Evolutionary conservation across 2,329 filamentous ascomycete genomes (phyloP), one percentile per base, ranked within the genome.

Genomic region (Fusarium luffae): DNA sequence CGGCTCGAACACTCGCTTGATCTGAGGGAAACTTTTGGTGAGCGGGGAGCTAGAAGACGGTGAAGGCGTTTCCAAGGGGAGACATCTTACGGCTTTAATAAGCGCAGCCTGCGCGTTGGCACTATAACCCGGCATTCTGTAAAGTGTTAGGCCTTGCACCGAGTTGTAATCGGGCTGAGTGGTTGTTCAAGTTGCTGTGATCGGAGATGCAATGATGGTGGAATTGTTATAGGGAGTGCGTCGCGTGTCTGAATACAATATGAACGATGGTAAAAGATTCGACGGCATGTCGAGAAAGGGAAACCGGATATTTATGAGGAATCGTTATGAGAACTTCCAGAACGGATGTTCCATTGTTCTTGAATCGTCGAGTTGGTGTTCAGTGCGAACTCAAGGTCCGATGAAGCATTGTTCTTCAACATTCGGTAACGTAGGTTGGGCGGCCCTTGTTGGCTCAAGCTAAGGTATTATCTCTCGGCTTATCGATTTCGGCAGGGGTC

Each of bases 51-150:
- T 46, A 25, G 60, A 52, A 58, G 56, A 55, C 30, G 41, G 28
- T 40, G 47, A 51, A 27, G 42, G 28, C 9, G 49, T 25, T 18
- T 23, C 14, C 10, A 52, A 21, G 23, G 41, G 61, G 54, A 77
- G 61, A 65, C 40, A 76, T 5, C 80, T 71, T 75, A 88, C 85
- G 80, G 87, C 88, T 79, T 85, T 84, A 52, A 89, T 76, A 42
- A 90, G 84, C 78, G 87, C 86, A 69, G 78, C 79, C 80, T 87
- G 85, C 77, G 84, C 83, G 70, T 79, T 77, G 54, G 77, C 74
- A 66, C 76, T 82, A 68, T 82, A 82, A 23, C 64, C 46, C 23
- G 81, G 79, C 81, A 82, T 83, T 49, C 58, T 70, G 11, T 49
- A 23, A 23, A 46, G 50, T 28, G 21, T 58, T 59, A 32, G 51